phyloP scores from a whole-genome alignment of 164 flowering plant species.

The Vitis riparia region DNA sequence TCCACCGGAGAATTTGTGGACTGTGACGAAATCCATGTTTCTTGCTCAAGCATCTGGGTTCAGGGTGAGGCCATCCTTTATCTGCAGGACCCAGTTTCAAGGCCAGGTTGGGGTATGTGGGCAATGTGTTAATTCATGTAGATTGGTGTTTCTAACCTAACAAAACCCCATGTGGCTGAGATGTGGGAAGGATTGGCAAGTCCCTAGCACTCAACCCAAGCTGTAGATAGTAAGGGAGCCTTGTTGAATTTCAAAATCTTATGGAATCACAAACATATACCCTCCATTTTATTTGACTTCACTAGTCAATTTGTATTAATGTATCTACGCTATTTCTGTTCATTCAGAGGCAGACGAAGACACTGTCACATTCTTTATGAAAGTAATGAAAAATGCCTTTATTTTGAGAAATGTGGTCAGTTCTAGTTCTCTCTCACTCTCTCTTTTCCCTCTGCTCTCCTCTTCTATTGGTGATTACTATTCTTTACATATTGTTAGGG shows the following conservation, averaged over 20 bases:
- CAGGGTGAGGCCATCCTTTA: slow-evolving; percentile 11
- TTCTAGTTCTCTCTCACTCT: background rate
- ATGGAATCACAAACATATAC: too few relatives aligned
- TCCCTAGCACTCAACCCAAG: background rate
- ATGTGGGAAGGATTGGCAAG: background rate
- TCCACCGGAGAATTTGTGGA: slow-evolving; percentile 15
- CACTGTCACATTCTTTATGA: slow-evolving; percentile 1
- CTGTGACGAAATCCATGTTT: slow-evolving; percentile 11
- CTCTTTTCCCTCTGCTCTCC: background rate
- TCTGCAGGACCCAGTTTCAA: slow-evolving; percentile 18
- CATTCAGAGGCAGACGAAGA: slow-evolving; percentile 2
- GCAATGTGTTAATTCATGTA: slow-evolving; percentile 20
- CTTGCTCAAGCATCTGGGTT: slow-evolving; percentile 1
- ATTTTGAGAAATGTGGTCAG: background rate
- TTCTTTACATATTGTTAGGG: background rate
- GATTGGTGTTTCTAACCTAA: slow-evolving; percentile 16
- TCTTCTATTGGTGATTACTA: background rate
- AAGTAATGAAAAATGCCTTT: slow-evolving; percentile 1
- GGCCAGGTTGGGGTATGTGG: slow-evolving; percentile 13
- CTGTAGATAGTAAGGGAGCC: background rate
- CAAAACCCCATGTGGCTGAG: background rate
- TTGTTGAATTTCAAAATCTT: background rate
- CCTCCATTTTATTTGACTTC: background rate
- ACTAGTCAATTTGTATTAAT: background rate
- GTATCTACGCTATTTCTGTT: background rate